These are phyloP conservation scores for Licmophora abbreviata DNA, from an alignment of 108 stramenopile species.

Conservation along the genomic window DNA sequence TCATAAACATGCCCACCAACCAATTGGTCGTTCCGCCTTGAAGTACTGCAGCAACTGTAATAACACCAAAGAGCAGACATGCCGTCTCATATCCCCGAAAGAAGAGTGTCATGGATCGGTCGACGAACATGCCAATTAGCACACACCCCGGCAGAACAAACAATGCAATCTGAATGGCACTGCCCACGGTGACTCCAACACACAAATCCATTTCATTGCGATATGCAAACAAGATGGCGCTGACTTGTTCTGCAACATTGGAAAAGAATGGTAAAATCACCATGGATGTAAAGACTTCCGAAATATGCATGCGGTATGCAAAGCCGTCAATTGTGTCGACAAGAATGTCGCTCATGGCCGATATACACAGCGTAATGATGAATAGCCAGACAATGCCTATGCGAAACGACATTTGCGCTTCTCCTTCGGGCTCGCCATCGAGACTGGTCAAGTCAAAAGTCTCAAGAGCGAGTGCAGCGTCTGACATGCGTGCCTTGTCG, in stretches of 20 bases:
- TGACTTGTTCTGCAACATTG: slow-evolving; percentile 96
- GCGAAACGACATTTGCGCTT: slow-evolving; percentile 61
- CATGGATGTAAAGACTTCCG: slow-evolving; percentile 89
- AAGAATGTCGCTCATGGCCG: slow-evolving; percentile 86
- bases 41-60: slow-evolving; percentile 66
- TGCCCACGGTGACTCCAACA: slow-evolving; percentile 93
- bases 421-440: too few relatives aligned
- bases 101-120: slow-evolving; percentile 77
- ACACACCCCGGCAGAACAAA: slow-evolving; percentile 94
- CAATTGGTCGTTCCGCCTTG: slow-evolving; percentile 86
- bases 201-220: slow-evolving; percentile 96
- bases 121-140: slow-evolving; percentile 85
- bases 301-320: slow-evolving; percentile 59
- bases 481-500: too few relatives aligned
- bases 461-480: too few relatives aligned
- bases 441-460: too few relatives aligned
- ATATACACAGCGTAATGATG: slow-evolving; percentile 81
- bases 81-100: slow-evolving; percentile 86
- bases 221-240: slow-evolving; percentile 88
- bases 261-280: slow-evolving; percentile 96
- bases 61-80: slow-evolving; percentile 68
- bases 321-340: slow-evolving; percentile 95
- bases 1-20: slow-evolving; percentile 62
- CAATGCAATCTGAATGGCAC: slow-evolving; percentile 90
- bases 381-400: slow-evolving; percentile 83